Conservation (phyloP, 176 grass and related monocot species). For the Avena sativa region DNA sequence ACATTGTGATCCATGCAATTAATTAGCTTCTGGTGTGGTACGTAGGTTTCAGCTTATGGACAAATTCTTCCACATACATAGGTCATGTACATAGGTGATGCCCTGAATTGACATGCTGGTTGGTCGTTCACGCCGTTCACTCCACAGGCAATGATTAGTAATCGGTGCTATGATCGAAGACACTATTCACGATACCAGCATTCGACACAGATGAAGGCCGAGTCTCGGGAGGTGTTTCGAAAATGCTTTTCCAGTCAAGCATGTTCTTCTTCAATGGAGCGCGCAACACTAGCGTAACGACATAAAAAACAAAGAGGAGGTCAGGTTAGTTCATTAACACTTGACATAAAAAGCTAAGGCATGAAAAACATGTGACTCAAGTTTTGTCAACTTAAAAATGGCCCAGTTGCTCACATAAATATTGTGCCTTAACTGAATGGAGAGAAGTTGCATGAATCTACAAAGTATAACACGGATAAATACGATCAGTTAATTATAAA, state of each 20-base stretch:
- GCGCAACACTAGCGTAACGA: not conserved
- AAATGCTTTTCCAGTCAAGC: not conserved
- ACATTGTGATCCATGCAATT: too few species aligned
- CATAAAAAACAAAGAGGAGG: not conserved
- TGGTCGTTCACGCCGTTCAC: not conserved
- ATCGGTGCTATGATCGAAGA: not conserved
- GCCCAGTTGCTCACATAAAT: not conserved
- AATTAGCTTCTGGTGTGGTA: too few species aligned
- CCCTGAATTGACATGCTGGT: not conserved
- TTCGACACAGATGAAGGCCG: not conserved
- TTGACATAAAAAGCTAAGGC: not conserved
- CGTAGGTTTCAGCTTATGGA: too few species aligned
- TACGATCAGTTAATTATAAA: not conserved
- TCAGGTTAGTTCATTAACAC: not conserved
- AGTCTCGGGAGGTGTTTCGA: not conserved
- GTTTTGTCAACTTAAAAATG: not conserved
- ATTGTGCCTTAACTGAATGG: not conserved
- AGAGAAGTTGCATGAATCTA: not conserved
- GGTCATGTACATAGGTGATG: too few species aligned
- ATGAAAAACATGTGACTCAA: not conserved
- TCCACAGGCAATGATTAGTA: not conserved
- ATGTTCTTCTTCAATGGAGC: conserved; percentile 1
- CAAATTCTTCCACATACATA: too few species aligned
- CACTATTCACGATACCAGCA: not conserved
- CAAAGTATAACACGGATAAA: not conserved